Evolutionary conservation across 1,139 yeast genomes (phyloP).

Genomic region (Scheffersomyces parashehatae): DNA sequence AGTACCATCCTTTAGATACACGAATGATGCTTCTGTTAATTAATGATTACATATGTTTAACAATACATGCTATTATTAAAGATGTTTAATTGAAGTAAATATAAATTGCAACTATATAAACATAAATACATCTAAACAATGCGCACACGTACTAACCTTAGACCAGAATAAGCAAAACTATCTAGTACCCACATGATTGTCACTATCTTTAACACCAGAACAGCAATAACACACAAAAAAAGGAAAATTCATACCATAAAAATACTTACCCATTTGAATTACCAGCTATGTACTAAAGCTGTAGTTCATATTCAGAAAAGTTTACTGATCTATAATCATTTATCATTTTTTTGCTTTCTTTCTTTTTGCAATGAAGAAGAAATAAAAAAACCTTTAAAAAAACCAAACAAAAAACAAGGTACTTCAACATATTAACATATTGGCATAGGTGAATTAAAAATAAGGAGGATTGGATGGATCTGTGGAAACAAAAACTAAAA

Average conservation of each 20-base stretch:
- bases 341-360: conserved; percentile 2
- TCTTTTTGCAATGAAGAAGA: conserved; percentile 3
- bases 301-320: conserved; percentile 1
- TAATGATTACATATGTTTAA: too few relatives aligned
- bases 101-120: background rate
- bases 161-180: conserved; percentile 13
- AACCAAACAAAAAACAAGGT: conserved; percentile 5
- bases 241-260: background rate
- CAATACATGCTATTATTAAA: too few relatives aligned
- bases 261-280: background rate
- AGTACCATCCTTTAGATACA: too few relatives aligned
- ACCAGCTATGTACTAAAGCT: background rate
- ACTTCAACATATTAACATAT: background rate
- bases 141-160: conserved; percentile 11
- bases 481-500: too few relatives aligned
- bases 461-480: too few relatives aligned
- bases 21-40: too few relatives aligned
- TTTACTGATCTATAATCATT: conserved; percentile 1
- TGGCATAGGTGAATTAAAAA: too few relatives aligned
- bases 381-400: conserved; percentile 1
- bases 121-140: background rate
- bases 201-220: background rate
- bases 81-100: background rate
- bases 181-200: background rate
- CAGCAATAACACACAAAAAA: too few relatives aligned